A percentile compares a stretch with the other conserved stretches of the same genome.
phyloP scores from a whole-genome alignment of 2,329 filamentous ascomycete species.

The Beauveria asiatica region DNA sequence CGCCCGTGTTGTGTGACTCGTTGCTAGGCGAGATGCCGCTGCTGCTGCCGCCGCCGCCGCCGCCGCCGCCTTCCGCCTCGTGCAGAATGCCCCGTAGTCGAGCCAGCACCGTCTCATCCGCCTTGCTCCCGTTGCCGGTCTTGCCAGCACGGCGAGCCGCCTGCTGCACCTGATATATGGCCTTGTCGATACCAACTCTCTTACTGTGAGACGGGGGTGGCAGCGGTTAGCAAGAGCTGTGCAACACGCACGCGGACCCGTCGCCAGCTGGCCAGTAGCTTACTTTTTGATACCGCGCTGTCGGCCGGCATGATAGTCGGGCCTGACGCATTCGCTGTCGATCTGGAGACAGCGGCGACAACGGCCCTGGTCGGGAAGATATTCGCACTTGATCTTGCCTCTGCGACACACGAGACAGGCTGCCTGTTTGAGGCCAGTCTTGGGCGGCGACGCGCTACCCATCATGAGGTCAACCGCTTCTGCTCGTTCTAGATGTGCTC shows the following conservation, averaged over 20 bases:
- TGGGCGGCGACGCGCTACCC: constrained; percentile 1
- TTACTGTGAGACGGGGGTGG: constrained; percentile 45
- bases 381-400: constrained; percentile 61
- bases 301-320: constrained; percentile 63
- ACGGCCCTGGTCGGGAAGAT: constrained; percentile 38
- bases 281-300: constrained; percentile 74
- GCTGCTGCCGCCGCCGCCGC: too few relatives aligned
- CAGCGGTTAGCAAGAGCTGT: constrained; percentile 7
- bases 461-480: not conserved
- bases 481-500: too few relatives aligned
- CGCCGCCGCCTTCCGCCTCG: constrained; percentile 14
- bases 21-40: constrained; percentile 15
- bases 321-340: constrained; percentile 55
- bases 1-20: constrained; percentile 5
- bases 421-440: constrained; percentile 28
- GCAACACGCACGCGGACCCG: not conserved
- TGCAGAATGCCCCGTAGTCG: constrained; percentile 34
- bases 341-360: constrained; percentile 55
- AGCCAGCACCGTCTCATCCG: constrained; percentile 37
- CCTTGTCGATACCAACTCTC: constrained; percentile 65
- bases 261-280: constrained; percentile 15
- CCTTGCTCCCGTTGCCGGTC: constrained; percentile 24
- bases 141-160: constrained; percentile 46
- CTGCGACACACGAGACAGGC: constrained; percentile 56
- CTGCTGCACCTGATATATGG: constrained; percentile 65